Percentiles rank a stretch among this genome's conserved stretches.
Conservation (phyloP, 1,284 basidiomycete genomes). For the Polyporus tsugae region DNA sequence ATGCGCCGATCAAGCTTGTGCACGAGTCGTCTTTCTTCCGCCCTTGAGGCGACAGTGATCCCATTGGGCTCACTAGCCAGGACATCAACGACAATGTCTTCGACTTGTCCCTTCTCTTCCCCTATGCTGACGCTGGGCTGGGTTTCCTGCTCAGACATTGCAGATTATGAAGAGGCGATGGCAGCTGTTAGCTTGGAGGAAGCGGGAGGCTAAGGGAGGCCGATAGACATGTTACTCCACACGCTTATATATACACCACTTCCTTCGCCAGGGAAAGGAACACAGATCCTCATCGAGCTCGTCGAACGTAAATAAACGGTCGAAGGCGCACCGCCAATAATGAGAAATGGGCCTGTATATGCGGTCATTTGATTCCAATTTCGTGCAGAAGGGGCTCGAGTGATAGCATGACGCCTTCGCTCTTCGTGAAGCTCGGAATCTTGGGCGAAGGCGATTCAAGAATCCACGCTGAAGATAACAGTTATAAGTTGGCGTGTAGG, state of each 20-base stretch:
- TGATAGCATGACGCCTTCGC: too few species aligned
- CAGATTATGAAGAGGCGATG: background rate
- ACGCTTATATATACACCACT: constrained; percentile 1
- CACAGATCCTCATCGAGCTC: background rate
- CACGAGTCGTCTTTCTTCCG: constrained; percentile 61
- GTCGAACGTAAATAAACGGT: background rate
- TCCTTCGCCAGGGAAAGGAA: background rate
- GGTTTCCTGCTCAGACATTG: background rate
- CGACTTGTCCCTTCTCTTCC: background rate
- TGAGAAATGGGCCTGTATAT: background rate
- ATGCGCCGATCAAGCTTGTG: constrained; percentile 70
- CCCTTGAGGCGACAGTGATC: background rate
- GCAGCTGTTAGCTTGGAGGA: background rate
- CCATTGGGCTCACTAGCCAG: background rate
- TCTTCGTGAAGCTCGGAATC: too few species aligned
- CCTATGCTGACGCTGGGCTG: too few species aligned
- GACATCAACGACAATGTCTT: background rate
- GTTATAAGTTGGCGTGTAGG: too few species aligned
- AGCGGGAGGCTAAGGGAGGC: background rate
- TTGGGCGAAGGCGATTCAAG: too few species aligned
- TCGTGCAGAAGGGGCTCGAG: background rate
- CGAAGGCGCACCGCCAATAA: background rate
- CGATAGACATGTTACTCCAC: background rate
- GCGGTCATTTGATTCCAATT: background rate
- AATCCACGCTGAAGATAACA: too few species aligned